Conservation (phyloP, 495 filamentous ascomycete genomes). For the Penicillium turbatum region DNA sequence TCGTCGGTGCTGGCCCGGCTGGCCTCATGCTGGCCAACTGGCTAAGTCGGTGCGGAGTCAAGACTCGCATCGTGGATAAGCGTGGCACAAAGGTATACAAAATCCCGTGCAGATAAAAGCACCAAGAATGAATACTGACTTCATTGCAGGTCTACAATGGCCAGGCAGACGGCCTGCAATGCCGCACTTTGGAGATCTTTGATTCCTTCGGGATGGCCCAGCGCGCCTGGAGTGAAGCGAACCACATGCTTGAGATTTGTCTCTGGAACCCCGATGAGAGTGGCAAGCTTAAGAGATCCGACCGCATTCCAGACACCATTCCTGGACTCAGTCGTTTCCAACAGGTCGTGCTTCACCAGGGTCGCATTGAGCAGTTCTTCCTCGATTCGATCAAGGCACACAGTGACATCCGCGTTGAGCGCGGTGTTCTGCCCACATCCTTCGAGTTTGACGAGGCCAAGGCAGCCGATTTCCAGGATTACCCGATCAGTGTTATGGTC, state of each 20-base stretch:
- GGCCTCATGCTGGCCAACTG: conserved; percentile 59
- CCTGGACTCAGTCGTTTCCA: conserved; percentile 51
- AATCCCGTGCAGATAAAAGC: conserved; percentile 2
- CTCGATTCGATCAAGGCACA: conserved; percentile 44
- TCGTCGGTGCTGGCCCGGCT: conserved; percentile 62
- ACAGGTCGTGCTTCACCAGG: conserved; percentile 52
- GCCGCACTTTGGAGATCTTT: conserved; percentile 59
- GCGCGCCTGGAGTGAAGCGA: conserved; percentile 55
- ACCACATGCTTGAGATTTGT: conserved; percentile 50
- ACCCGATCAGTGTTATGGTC: conserved; percentile 50
- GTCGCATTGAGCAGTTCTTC: conserved; percentile 53
- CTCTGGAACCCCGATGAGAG: conserved; percentile 40
- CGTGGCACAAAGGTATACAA: conserved; percentile 41
- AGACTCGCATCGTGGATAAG: conserved; percentile 57
- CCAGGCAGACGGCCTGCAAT: conserved; percentile 57
- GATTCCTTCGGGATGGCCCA: conserved; percentile 60
- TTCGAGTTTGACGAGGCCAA: conserved; percentile 41
- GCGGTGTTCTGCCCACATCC: conserved; percentile 40
- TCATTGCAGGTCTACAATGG: conserved; percentile 38
- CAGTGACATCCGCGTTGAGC: conserved; percentile 39
- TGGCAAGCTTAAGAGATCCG: conserved; percentile 48
- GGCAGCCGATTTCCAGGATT: conserved; percentile 42
- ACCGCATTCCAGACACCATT: conserved; percentile 54
- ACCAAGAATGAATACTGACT: neutral
- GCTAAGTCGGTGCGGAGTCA: conserved; percentile 54